Base-by-base conservation (phyloP, 176 grass and related monocot genomes). In the maize (Zea mays) region DNA sequence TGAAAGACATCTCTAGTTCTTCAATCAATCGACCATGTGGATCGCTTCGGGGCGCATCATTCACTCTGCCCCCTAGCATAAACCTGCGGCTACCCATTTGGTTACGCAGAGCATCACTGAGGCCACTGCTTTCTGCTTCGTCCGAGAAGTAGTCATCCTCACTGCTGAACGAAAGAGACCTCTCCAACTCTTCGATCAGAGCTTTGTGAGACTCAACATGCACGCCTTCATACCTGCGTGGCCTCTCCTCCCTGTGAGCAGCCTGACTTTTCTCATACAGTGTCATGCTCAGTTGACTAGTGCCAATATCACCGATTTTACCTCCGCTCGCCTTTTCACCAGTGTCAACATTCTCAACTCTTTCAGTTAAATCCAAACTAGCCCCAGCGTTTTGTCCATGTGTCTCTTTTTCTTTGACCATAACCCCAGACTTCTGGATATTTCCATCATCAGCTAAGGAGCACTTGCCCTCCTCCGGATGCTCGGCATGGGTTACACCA, bases 1-100 rank as follows among this genome's bases (percentile, higher is more conserved):
- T 86, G 8, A 90, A 86, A 86, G 83, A 90, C 75, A 65, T 86
- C 74, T 90, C 88, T 41, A 86, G 20, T 79, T 90, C 83, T 65
- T 90, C 75, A 90, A 90, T 90, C 69, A 90, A 79, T 17, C 69
- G 80, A 33, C 79, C 79, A 69, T 86, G 83, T 5, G 88, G 84
- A 79, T 86, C 80, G 57, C 15, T 74, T 42, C 63, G 75, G 8
- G 83, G 46, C 16, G 51, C 55, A 74, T 83, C 46, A 71, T 81
- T 72, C 34, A 17, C 14, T 85, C 77, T 77, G 36, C 15, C 66
- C 16, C 49, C 61, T 16, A 80, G 62, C 4, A 19, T 61, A 76
- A 84, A 78, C 71, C 88, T 88, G 34, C 16, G 54, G 35, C 72
- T 78, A 17, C 71, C 57, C 55, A 88, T 88, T 76, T 85, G 71